These are phyloP conservation scores for Gossypium laxum DNA, from an alignment of 441 rosid genomes.

Conservation along the genomic window DNA sequence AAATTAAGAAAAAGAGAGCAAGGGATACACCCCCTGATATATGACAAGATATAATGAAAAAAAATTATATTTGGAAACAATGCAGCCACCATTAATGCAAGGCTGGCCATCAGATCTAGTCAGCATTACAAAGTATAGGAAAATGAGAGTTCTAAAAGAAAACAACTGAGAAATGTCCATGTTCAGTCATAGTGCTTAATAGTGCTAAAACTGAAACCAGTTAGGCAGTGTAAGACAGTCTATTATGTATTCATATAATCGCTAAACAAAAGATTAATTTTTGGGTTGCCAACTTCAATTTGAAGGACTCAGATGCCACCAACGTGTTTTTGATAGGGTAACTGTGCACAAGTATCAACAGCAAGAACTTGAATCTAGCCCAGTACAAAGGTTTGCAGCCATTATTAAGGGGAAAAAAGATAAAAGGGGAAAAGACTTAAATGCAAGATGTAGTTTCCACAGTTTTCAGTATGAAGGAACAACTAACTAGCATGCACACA, in stretches of 20 bases:
- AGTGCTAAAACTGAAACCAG: neutral
- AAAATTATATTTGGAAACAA: neutral
- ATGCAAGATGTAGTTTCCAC: neutral
- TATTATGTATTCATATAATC: neutral
- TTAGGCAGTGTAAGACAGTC: neutral
- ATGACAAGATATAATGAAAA: neutral
- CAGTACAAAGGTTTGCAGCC: neutral
- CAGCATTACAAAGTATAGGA: neutral
- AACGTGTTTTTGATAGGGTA: neutral
- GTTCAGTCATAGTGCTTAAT: neutral
- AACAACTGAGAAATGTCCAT: neutral
- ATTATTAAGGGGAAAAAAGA: neutral
- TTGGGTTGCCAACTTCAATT: neutral
- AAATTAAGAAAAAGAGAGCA: neutral
- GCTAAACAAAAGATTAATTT: neutral
- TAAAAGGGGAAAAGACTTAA: neutral
- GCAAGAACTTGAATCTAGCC: neutral
- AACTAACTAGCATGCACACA: neutral
- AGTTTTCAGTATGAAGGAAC: conserved; percentile 2
- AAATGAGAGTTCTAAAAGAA: neutral
- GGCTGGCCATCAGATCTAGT: neutral
- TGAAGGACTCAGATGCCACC: neutral
- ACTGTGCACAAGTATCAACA: neutral
- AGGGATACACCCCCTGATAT: neutral
- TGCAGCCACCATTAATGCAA: neutral